A percentile compares a stretch with the other conserved stretches of the same genome.
Evolutionary conservation across 164 flowering plant genomes (phyloP).

Genomic region (Cinnamomum micranthum): DNA sequence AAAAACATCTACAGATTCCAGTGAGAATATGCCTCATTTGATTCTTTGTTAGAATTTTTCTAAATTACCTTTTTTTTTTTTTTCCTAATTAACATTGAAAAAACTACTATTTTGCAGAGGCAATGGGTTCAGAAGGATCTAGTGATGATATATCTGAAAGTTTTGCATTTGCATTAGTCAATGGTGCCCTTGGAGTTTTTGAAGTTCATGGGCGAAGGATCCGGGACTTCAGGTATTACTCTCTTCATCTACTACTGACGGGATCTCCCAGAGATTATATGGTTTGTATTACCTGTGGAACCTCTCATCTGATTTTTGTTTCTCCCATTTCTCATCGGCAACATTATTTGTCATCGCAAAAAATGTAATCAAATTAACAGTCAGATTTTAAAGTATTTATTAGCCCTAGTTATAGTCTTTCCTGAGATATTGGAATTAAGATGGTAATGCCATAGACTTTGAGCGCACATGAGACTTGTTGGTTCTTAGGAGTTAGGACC

Average conservation of each 20-base stretch:
- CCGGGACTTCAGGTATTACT: constrained; percentile 70
- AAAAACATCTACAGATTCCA: constrained; percentile 52
- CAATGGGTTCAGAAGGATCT: constrained; percentile 54
- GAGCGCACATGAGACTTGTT: too few species aligned
- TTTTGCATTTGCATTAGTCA: constrained; percentile 94
- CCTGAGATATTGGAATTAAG: neutral
- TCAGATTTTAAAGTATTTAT: too few species aligned
- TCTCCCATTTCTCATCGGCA: too few species aligned
- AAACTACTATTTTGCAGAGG: constrained; percentile 39
- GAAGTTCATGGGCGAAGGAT: constrained; percentile 98
- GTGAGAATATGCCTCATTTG: constrained; percentile 41
- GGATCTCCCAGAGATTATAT: too few species aligned
- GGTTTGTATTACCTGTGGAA: too few species aligned
- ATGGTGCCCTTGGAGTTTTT: constrained; percentile 99
- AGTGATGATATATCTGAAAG: constrained; percentile 85
- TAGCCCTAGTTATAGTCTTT: neutral
- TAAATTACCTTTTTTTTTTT: constrained; percentile 2
- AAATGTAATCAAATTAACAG: too few species aligned
- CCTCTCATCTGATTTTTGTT: too few species aligned
- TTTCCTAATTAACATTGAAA: constrained; percentile 2
- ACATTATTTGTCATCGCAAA: too few species aligned
- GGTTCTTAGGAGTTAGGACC: too few species aligned
- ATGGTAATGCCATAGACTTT: neutral
- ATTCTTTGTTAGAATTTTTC: constrained; percentile 9
- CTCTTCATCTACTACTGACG: too few species aligned